Conservation (phyloP, 192 early-diverging fungal genomes). For the Podochytrium sp. region DNA sequence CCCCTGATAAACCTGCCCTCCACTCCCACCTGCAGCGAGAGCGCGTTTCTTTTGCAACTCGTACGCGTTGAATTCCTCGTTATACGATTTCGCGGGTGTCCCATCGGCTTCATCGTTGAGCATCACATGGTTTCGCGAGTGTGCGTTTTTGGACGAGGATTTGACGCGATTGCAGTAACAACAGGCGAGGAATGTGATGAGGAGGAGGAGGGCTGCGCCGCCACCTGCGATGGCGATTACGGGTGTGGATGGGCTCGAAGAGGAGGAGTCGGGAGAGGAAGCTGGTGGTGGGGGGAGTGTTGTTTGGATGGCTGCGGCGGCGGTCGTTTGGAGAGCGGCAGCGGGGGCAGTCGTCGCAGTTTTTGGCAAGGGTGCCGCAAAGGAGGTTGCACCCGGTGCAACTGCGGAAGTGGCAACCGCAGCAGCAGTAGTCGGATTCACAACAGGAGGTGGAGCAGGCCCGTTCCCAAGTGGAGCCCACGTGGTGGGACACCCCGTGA, state of each 20-base stretch:
- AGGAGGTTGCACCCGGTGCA: background rate
- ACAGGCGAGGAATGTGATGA: too few species aligned
- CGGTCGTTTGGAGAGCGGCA: too few species aligned
- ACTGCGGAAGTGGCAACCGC: background rate
- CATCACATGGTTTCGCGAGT: too few species aligned
- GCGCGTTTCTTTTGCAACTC: too few species aligned
- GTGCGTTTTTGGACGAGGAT: too few species aligned
- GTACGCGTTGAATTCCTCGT: too few species aligned
- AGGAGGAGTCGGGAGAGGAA: background rate
- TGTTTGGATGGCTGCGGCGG: background rate
- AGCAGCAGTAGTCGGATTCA: background rate
- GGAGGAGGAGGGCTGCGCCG: background rate
- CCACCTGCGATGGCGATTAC: background rate
- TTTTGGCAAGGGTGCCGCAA: too few species aligned
- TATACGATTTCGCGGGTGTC: too few species aligned
- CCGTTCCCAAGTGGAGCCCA: background rate
- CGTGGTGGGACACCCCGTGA: background rate
- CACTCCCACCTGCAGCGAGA: too few species aligned
- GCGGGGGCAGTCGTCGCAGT: too few species aligned
- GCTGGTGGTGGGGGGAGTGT: background rate
- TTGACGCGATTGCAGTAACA: too few species aligned
- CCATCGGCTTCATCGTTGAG: background rate
- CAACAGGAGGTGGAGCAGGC: background rate
- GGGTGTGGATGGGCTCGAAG: background rate
- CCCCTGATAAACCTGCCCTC: too few species aligned